phyloP scores from a whole-genome alignment of 2,329 filamentous ascomycete species.

The Alternaria alternata region DNA sequence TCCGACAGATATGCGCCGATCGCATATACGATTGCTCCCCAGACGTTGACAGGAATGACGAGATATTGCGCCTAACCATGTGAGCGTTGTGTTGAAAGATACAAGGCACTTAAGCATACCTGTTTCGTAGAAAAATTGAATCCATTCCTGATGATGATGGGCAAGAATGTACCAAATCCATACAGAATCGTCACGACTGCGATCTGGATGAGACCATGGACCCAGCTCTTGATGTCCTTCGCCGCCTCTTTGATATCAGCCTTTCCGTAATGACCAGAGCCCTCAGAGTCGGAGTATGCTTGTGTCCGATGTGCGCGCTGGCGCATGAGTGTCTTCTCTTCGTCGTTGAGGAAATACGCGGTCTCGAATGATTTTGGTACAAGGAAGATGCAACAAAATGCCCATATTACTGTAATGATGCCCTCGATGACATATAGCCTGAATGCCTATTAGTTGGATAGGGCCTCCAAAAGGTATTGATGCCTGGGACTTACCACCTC shows the following conservation, averaged over 20 bases:
- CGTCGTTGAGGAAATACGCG: slow-evolving; percentile 43
- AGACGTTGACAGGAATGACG: slow-evolving; percentile 54
- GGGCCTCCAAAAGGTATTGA: accelerated
- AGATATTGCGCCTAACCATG: slow-evolving; percentile 43
- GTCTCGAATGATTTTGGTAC: slow-evolving; percentile 45
- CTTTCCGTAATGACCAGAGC: slow-evolving; percentile 39
- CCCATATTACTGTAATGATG: slow-evolving; percentile 41
- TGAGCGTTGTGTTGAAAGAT: not conserved
- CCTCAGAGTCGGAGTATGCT: slow-evolving; percentile 42
- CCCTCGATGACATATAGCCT: slow-evolving; percentile 47
- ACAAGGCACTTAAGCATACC: slow-evolving; percentile 20
- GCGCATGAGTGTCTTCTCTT: slow-evolving; percentile 43
- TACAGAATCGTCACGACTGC: slow-evolving; percentile 52
- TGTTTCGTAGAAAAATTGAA: slow-evolving; percentile 53
- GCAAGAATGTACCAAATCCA: slow-evolving; percentile 52
- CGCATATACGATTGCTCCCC: slow-evolving; percentile 53
- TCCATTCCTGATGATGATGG: slow-evolving; percentile 53
- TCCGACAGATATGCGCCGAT: slow-evolving; percentile 52
- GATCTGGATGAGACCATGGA: slow-evolving; percentile 51
- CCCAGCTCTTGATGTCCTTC: slow-evolving; percentile 44
- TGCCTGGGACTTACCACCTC: slow-evolving; percentile 30
- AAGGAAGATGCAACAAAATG: slow-evolving; percentile 38
- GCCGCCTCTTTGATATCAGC: slow-evolving; percentile 44
- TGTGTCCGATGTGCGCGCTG: slow-evolving; percentile 39
- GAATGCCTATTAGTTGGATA: accelerated